Evolutionary conservation across 2,329 filamentous ascomycete species (phyloP).

Genomic region (Exophiala calicioides): DNA sequence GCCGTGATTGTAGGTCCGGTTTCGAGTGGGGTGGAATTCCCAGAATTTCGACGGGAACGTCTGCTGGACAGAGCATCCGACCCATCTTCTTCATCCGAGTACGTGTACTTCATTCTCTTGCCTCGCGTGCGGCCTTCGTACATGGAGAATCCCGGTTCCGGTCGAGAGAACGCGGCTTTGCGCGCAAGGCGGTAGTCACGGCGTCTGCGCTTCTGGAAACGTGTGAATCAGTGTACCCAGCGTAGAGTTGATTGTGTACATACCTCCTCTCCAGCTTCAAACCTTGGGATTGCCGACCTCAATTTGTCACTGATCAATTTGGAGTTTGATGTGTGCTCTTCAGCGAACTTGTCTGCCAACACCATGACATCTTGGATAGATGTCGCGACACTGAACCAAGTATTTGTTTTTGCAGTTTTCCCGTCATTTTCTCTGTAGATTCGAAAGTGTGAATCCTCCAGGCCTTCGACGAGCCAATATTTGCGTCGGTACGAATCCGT

Average conservation of each 20-base stretch:
- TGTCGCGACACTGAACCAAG: conserved; percentile 92
- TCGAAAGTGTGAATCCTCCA: conserved; percentile 90
- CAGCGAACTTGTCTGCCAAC: conserved; percentile 73
- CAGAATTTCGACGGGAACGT: conserved; percentile 67
- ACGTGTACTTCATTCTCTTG: conserved; percentile 96
- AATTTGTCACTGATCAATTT: conserved; percentile 78
- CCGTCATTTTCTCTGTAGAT: conserved; percentile 91
- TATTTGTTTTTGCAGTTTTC: conserved; percentile 68
- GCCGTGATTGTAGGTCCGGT: conserved; percentile 69
- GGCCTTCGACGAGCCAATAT: conserved; percentile 91
- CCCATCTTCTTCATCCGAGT: conserved; percentile 73
- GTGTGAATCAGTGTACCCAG: conserved; percentile 27
- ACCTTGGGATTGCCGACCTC: conserved; percentile 75
- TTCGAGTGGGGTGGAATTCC: conserved; percentile 71
- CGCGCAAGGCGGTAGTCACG: conserved; percentile 86
- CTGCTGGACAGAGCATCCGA: conserved; percentile 66
- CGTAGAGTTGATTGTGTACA: conserved; percentile 33
- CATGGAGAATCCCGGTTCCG: conserved; percentile 84
- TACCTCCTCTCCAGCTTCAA: conserved; percentile 91
- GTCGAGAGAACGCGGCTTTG: conserved; percentile 82
- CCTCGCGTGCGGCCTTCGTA: conserved; percentile 96
- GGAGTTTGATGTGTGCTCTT: conserved; percentile 74
- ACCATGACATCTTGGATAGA: conserved; percentile 80
- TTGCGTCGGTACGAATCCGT: conserved; percentile 85
- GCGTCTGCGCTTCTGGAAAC: conserved; percentile 78